A percentile compares a stretch with the other conserved stretches of the same genome.
Conservation (phyloP, 805 yeast genomes). For the Candida pseudoglaebosa region DNA sequence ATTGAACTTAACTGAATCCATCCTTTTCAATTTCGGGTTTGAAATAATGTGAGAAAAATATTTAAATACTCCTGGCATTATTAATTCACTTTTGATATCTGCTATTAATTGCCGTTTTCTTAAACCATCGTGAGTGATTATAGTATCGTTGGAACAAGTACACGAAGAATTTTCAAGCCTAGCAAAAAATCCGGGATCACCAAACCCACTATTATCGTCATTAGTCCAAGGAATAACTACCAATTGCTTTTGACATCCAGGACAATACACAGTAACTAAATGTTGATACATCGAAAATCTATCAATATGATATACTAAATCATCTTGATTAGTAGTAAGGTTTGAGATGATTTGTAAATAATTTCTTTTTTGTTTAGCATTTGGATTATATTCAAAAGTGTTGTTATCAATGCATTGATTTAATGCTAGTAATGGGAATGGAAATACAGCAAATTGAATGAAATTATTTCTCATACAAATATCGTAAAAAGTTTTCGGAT, state of each 20-base stretch:
- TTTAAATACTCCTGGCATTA: constrained; percentile 8
- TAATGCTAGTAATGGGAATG: constrained; percentile 13
- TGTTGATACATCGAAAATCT: constrained; percentile 2
- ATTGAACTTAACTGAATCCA: not conserved
- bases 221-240: constrained; percentile 3
- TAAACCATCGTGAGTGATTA: constrained; percentile 5
- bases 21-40: not conserved
- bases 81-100: constrained; percentile 1
- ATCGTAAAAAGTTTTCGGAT: constrained; percentile 15
- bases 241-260: not conserved
- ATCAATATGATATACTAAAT: not conserved
- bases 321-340: not conserved
- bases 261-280: constrained; percentile 1
- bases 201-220: constrained; percentile 7
- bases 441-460: constrained; percentile 8
- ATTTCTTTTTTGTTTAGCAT: not conserved
- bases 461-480: constrained; percentile 11
- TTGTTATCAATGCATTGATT: constrained; percentile 8
- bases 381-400: constrained; percentile 8
- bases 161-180: not conserved
- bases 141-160: not conserved
- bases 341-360: not conserved
- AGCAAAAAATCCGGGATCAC: constrained; percentile 1
- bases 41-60: constrained; percentile 6
- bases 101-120: constrained; percentile 7